Evolutionary conservation across 352 stramenopile species (phyloP), one percentile per base, ranked within the genome.

Genomic region (Elongisporangium undulatum): DNA sequence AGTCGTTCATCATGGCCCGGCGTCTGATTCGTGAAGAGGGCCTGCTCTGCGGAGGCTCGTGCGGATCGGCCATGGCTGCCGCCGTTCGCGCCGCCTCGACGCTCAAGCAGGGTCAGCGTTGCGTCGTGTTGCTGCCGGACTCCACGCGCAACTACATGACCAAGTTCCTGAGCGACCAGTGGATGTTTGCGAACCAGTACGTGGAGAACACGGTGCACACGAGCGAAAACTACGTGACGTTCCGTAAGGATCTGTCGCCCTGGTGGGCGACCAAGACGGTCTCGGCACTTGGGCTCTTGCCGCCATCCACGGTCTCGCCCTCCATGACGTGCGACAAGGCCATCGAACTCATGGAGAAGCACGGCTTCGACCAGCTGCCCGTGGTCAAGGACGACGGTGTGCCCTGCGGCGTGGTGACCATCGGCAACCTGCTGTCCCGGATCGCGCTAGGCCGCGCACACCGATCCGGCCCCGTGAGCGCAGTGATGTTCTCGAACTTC

Each of bases 141-240:
- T 97, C 84, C 51, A 96, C 97, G 19, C 79, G 95, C 22, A 99
- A 99, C 78, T 99, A 99, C 89, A 98, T 98, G 95, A 97, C 82
- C 66, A 99, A 99, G 77, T 97, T 97, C 61, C 62, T 98, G 20
- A 96, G 85, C 56, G 94, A 99, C 77, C 80, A 97, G 66, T 99
- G 96, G 96, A 94, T 94, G 85, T 90, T 79, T 55, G 80, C 82
- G 45, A 85, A 92, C 71, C 69, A 84, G 48, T 92, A 72, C 51
- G 79, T 90, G 22, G 73, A 81, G 53, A 84, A 85, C 65, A 73
- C 77, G 55, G 62, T 89, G 52, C 81, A 93, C 68, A 75, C 81
- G 55, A 69, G 78, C 38, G 68, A 92, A 29, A 92, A 89, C 57
- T 93, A 88, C 68, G 73, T 75, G 4, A 77, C 67, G 50, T 90